Conservation (phyloP, 2,329 filamentous ascomycete genomes). For the Onygenales sp. region DNA sequence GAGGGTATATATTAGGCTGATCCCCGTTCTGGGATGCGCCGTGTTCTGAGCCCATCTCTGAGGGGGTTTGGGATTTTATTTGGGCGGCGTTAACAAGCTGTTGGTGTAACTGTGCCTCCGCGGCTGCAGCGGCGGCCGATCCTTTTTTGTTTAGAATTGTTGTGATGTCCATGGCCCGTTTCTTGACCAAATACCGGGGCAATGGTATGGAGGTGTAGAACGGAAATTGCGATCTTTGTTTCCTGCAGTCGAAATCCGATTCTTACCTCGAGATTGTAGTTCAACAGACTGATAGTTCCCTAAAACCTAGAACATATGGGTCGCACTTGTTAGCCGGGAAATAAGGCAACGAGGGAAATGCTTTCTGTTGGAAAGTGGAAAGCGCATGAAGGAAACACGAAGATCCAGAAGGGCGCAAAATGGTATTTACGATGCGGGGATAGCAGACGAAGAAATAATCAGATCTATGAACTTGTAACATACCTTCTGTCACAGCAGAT, state of each 20-base stretch:
- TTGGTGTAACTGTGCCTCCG: conserved; percentile 34
- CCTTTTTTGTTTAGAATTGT: conserved; percentile 43
- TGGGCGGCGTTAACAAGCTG: conserved; percentile 33
- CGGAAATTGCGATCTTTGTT: neutral
- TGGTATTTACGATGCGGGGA: neutral
- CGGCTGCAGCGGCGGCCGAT: conserved; percentile 32
- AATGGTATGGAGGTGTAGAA: neutral
- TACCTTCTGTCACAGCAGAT: neutral
- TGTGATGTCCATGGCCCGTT: conserved; percentile 41
- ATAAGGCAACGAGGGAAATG: neutral
- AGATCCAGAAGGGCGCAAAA: neutral
- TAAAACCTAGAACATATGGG: no score
- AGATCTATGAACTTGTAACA: neutral
- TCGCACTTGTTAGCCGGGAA: no score
- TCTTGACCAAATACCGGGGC: neutral
- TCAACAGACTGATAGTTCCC: no score
- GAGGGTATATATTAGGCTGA: conserved; percentile 47
- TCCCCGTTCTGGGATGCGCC: conserved; percentile 48
- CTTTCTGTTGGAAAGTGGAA: neutral
- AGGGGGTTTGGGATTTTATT: conserved; percentile 32
- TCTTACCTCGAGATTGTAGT: neutral
- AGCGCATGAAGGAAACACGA: neutral
- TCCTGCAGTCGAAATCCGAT: neutral
- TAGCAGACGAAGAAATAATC: neutral
- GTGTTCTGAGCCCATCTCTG: conserved; percentile 51